Evolutionary conservation across 2,329 filamentous ascomycete species (phyloP).

Genomic region (Knoxdaviesia proteae): DNA sequence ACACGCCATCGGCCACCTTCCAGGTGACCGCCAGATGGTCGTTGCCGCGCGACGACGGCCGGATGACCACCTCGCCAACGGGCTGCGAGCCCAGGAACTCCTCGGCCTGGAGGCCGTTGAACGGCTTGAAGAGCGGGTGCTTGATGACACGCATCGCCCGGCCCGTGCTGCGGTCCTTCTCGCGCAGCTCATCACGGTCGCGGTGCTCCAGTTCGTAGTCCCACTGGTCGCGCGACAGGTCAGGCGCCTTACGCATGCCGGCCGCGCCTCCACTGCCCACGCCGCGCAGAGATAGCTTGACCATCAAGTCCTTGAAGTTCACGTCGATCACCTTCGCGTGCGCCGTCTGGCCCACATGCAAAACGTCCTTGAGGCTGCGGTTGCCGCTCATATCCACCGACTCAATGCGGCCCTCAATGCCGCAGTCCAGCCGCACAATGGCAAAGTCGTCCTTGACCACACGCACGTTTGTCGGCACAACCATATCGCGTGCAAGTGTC

Average conservation of each 20-base stretch:
- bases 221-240: constrained; percentile 69
- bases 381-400: constrained; percentile 63
- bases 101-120: constrained; percentile 81
- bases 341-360: constrained; percentile 61
- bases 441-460: constrained; percentile 83
- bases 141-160: constrained; percentile 91
- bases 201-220: constrained; percentile 62
- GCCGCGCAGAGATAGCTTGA: constrained; percentile 69
- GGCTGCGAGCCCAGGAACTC: constrained; percentile 77
- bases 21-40: constrained; percentile 93
- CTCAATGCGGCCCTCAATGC: constrained; percentile 75
- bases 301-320: constrained; percentile 67
- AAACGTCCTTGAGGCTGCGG: constrained; percentile 49
- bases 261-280: too few relatives aligned
- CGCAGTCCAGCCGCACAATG: constrained; percentile 82
- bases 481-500: constrained; percentile 73
- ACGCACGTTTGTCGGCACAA: constrained; percentile 73
- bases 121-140: constrained; percentile 85
- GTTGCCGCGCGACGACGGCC: constrained; percentile 82
- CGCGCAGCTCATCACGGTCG: constrained; percentile 64
- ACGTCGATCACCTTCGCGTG: constrained; percentile 76
- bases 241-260: constrained; percentile 10
- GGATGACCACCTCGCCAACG: constrained; percentile 79
- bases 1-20: constrained; percentile 94
- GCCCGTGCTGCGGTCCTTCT: constrained; percentile 69